Evolutionary conservation across 257 asterid genomes (phyloP).

Genomic region (Solanum corneliomulleri): DNA sequence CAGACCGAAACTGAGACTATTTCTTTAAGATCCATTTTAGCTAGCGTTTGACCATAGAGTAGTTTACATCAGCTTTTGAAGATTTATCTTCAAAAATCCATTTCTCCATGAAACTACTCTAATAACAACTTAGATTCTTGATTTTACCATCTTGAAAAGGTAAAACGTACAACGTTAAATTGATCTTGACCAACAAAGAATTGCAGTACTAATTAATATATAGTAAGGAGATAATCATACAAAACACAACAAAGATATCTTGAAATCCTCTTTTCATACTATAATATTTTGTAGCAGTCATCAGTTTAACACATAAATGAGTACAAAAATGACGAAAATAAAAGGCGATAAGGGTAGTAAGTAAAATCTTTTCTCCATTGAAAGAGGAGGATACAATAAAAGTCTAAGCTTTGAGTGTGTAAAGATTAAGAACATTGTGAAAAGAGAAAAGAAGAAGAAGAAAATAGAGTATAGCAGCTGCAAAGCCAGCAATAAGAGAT

Average conservation of each 20-base stretch:
- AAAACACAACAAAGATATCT: background rate
- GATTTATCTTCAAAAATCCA: background rate
- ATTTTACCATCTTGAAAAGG: background rate
- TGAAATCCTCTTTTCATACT: background rate
- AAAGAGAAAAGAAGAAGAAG: constrained; percentile 48
- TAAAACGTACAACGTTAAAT: background rate
- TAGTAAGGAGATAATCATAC: background rate
- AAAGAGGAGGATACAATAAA: background rate
- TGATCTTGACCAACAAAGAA: background rate
- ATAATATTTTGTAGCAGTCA: background rate
- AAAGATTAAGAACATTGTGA: constrained; percentile 40
- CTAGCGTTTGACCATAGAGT: background rate
- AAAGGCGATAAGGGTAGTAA: background rate
- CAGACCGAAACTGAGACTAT: background rate
- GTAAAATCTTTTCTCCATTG: background rate
- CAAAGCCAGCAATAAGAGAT: constrained; percentile 60
- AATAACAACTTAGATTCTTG: background rate
- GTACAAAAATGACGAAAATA: background rate
- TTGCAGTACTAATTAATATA: background rate
- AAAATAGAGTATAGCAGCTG: constrained; percentile 44
- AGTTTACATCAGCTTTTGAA: too few relatives aligned
- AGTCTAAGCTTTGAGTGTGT: constrained; percentile 25
- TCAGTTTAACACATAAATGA: background rate
- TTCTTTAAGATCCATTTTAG: background rate
- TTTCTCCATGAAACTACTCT: background rate